Evolutionary conservation across 2,329 filamentous ascomycete genomes (phyloP).

Genomic region (Biscogniauxia sp.): DNA sequence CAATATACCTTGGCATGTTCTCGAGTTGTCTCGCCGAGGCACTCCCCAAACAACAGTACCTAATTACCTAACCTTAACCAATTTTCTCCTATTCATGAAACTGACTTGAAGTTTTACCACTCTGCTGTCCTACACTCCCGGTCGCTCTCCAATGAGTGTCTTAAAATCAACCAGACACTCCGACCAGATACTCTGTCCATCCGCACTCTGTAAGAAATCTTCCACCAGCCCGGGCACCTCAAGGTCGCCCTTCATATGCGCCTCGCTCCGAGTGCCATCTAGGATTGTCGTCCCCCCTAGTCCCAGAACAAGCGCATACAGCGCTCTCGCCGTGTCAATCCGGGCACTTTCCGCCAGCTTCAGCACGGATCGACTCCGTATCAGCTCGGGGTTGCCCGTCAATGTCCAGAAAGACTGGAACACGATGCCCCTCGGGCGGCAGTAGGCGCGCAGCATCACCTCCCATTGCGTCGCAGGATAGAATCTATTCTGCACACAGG

Average conservation of each 20-base stretch:
- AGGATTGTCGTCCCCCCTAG: conserved; percentile 42
- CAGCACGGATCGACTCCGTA: conserved; percentile 44
- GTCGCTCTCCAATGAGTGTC: conserved; percentile 24
- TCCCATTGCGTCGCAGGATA: conserved; percentile 60
- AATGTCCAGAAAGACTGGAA: conserved; percentile 58
- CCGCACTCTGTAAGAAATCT: conserved; percentile 21
- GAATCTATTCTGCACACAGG: conserved; percentile 76
- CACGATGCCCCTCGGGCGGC: conserved; percentile 38
- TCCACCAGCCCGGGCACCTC: conserved; percentile 41
- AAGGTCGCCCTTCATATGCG: conserved; percentile 50
- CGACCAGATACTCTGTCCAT: conserved; percentile 47
- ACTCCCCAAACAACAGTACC: no score
- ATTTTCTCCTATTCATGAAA: no score
- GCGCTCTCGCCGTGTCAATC: conserved; percentile 40
- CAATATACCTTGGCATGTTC: not conserved
- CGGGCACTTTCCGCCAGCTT: conserved; percentile 43
- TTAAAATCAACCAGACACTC: conserved; percentile 48
- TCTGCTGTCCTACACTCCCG: not conserved
- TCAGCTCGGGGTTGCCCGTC: conserved; percentile 43
- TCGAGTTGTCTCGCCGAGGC: not conserved
- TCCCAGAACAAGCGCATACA: conserved; percentile 49
- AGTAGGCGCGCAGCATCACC: conserved; percentile 52
- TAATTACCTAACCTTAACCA: no score
- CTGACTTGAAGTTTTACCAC: no score
- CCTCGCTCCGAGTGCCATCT: conserved; percentile 45